phyloP scores from a whole-genome alignment of 495 filamentous ascomycete genomes.

The Penicillium roqueforti region DNA sequence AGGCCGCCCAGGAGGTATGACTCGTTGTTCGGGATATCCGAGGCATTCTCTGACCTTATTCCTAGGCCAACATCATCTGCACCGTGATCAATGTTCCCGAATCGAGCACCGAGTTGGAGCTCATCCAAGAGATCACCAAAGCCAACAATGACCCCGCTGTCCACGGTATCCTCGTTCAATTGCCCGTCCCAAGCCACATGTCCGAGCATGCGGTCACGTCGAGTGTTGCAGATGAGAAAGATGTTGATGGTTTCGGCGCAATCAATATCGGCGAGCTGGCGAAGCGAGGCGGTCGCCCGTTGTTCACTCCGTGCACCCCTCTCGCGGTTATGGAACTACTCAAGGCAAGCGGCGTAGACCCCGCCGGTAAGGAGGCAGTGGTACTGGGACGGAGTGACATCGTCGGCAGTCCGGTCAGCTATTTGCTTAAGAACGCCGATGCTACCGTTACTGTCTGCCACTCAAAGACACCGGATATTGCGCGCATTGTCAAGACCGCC shows the following conservation, averaged over 20 bases:
- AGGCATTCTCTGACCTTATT: constrained; percentile 11
- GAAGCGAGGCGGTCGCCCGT: constrained; percentile 82
- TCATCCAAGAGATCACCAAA: constrained; percentile 71
- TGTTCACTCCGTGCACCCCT: constrained; percentile 91
- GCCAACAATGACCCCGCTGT: constrained; percentile 86
- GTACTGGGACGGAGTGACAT: constrained; percentile 95
- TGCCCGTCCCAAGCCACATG: constrained; percentile 83
- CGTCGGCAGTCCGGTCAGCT: constrained; percentile 93
- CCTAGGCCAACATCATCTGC: constrained; percentile 81
- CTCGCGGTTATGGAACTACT: constrained; percentile 95
- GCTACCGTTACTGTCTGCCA: constrained; percentile 97
- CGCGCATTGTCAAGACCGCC: constrained; percentile 70
- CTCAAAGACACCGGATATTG: constrained; percentile 72
- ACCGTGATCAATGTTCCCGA: constrained; percentile 79
- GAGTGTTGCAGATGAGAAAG: constrained; percentile 85
- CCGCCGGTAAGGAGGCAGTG: constrained; percentile 87
- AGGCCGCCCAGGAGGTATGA: constrained; percentile 86
- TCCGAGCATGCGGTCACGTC: constrained; percentile 87
- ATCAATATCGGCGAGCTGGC: constrained; percentile 93
- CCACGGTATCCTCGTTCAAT: constrained; percentile 90
- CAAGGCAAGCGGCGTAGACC: constrained; percentile 73
- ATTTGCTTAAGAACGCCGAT: constrained; percentile 88
- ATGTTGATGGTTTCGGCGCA: constrained; percentile 95
- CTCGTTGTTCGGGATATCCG: constrained; percentile 1
- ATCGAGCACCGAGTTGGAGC: constrained; percentile 74